These are phyloP conservation scores for Stephania yunnanensis DNA, from an alignment of 164 flowering plant species.

Conservation along the genomic window DNA sequence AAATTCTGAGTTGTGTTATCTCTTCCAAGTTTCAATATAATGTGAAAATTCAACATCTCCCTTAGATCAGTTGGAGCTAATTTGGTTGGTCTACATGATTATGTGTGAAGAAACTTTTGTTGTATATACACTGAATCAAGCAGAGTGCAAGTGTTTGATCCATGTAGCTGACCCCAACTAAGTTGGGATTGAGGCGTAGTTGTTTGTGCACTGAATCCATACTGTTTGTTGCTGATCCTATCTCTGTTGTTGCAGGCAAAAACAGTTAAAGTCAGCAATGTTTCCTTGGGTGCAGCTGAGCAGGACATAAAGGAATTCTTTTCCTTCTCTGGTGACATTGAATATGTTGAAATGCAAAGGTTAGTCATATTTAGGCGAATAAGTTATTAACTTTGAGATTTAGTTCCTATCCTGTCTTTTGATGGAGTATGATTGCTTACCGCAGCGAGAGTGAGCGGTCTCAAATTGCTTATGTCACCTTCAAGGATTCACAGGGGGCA, in stretches of 20 bases:
- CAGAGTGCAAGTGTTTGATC: no score
- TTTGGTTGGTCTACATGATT: no score
- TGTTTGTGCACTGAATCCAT: neutral
- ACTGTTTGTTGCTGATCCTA: neutral
- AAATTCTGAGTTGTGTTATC: neutral
- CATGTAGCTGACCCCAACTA: no score
- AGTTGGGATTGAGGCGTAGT: no score
- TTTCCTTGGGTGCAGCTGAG: constrained; percentile 65
- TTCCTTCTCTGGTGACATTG: constrained; percentile 77
- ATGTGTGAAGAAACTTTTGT: no score
- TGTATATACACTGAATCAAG: no score
- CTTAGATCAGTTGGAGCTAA: no score
- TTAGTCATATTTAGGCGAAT: constrained; percentile 10
- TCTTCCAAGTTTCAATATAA: neutral
- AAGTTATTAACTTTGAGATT: no score
- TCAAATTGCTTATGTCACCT: constrained; percentile 75
- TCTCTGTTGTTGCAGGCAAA: constrained; percentile 33
- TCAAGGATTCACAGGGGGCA: constrained; percentile 72
- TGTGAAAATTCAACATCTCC: neutral
- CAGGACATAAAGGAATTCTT: constrained; percentile 75
- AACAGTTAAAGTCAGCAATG: constrained; percentile 70
- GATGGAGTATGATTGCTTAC: constrained; percentile 5
- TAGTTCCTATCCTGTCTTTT: neutral
- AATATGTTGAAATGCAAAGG: constrained; percentile 63
- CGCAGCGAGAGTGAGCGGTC: constrained; percentile 60